phyloP scores from a whole-genome alignment of 1,139 yeast species.

The Pichia sp. region DNA sequence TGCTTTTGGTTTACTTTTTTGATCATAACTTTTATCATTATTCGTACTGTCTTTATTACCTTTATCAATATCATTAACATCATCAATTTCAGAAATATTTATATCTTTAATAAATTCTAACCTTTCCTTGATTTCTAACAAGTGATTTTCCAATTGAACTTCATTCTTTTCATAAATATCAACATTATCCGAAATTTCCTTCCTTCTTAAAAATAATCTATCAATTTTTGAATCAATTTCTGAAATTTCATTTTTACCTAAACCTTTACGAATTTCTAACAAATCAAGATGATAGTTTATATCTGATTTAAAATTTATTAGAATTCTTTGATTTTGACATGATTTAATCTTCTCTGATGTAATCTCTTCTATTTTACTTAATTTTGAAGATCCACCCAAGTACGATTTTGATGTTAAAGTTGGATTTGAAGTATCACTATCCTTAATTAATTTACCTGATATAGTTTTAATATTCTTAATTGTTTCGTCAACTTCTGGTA shows the following conservation, averaged over 20 bases:
- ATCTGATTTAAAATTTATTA: slow-evolving; percentile 34
- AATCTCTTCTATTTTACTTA: slow-evolving; percentile 24
- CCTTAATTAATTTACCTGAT: slow-evolving; percentile 8
- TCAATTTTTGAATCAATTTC: slow-evolving; percentile 55
- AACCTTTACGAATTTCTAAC: slow-evolving; percentile 54
- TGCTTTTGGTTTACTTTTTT: background rate
- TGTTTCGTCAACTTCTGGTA: slow-evolving; percentile 41
- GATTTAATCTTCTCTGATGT: slow-evolving; percentile 35
- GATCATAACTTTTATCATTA: slow-evolving; percentile 14
- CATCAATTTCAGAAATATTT: slow-evolving; percentile 17
- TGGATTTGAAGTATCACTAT: background rate
- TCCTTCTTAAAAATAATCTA: slow-evolving; percentile 43
- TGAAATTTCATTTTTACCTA: slow-evolving; percentile 55
- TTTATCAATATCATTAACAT: slow-evolving; percentile 14
- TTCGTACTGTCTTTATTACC: slow-evolving; percentile 10
- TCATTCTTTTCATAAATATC: slow-evolving; percentile 57
- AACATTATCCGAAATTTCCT: slow-evolving; percentile 48
- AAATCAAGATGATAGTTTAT: slow-evolving; percentile 45
- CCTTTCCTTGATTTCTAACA: slow-evolving; percentile 38
- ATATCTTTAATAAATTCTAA: slow-evolving; percentile 30
- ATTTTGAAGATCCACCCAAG: background rate
- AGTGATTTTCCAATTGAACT: slow-evolving; percentile 41
- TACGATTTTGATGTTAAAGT: background rate
- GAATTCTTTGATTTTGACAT: slow-evolving; percentile 35
- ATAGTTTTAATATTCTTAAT: slow-evolving; percentile 16